Base-by-base conservation (phyloP, 345 rosid genomes). In the Euphorbia pulcherrima region DNA sequence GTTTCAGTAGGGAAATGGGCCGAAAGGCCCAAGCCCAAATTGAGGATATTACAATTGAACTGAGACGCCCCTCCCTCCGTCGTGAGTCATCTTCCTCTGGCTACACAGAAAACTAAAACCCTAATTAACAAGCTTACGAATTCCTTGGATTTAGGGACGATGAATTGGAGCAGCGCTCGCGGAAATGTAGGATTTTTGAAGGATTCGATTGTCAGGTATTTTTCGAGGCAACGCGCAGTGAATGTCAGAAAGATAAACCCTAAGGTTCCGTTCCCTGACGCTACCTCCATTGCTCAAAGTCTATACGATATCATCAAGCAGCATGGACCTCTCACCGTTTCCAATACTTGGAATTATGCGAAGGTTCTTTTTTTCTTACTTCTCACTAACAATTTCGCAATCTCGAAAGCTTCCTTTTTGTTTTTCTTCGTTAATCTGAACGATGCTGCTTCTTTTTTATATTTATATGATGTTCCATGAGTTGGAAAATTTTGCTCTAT, bases 161-260 rank as follows among this genome's bases (percentile, higher is more conserved):
- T 37, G 72, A 60, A 48, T 53, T 60, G 66, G 72, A 21, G 52
- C 4, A 39, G 62, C 12, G 68, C 50, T 33, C 64, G 70, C 0
- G 65, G 52, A 21, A 65, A 65, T 37, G 11, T 65, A 11, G 70
- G 66, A 28, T 21, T 65, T 3, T n/a, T 72, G 20, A 72, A 11
- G 50, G 26, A 14, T 30, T 23, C 64, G 26, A 6, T 65, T 39
- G 85, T 78, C 20, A 83, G 97, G 64, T 68, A 81, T 75, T 89
- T 91, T 88, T 91, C 97, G 4, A 71, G 86, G 74, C 70, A 75
- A 77, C 72, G 92, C 35, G 85, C 96, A 20, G 96, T 89, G 63
- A 86, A 91, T 70, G 91, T 91, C 20, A 73, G 95, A 76, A 94
- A 89, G 81, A 89, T 91, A 79, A 94, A 88, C 82, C 99, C 99